These are phyloP conservation scores for Pseudevernia furfuracea DNA, from an alignment of 495 filamentous ascomycete genomes.

Conservation along the genomic window DNA sequence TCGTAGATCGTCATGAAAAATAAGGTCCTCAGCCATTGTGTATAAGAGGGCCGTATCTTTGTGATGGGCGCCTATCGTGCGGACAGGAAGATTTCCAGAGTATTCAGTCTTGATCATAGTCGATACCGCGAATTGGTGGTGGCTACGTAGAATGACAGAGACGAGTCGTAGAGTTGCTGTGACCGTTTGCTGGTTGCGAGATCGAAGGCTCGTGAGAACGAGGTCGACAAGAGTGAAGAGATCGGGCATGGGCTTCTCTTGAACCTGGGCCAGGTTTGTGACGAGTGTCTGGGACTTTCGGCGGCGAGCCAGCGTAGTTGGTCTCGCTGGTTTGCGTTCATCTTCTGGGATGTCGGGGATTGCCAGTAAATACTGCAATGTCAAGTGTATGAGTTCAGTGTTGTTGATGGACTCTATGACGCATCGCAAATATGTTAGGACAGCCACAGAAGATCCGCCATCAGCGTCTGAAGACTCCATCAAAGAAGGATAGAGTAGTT, in stretches of 20 bases:
- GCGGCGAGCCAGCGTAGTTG: constrained; percentile 55
- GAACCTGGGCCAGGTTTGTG: constrained; percentile 62
- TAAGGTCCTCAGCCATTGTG: constrained; percentile 61
- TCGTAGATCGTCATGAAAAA: constrained; percentile 62
- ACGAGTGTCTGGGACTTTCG: constrained; percentile 82
- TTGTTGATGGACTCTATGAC: constrained; percentile 87
- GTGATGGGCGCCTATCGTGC: constrained; percentile 72
- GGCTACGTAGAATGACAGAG: constrained; percentile 73
- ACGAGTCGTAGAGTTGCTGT: constrained; percentile 79
- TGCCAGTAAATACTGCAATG: constrained; percentile 85
- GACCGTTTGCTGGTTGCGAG: constrained; percentile 78
- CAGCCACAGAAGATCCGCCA: constrained; percentile 91
- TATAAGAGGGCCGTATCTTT: constrained; percentile 70
- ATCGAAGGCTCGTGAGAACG: constrained; percentile 76
- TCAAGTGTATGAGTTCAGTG: constrained; percentile 84
- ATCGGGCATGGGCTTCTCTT: constrained; percentile 66
- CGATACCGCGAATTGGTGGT: constrained; percentile 76
- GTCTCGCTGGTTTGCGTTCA: constrained; percentile 41
- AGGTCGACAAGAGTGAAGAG: constrained; percentile 92
- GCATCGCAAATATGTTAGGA: constrained; percentile 84
- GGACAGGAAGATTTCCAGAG: constrained; percentile 45
- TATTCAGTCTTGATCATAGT: constrained; percentile 62
- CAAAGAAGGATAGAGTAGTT: constrained; percentile 91
- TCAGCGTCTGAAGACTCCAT: constrained; percentile 94
- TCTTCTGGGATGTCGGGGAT: constrained; percentile 47